Conservation (phyloP, 495 filamentous ascomycete species). For the Cladorrhinum samala region DNA sequence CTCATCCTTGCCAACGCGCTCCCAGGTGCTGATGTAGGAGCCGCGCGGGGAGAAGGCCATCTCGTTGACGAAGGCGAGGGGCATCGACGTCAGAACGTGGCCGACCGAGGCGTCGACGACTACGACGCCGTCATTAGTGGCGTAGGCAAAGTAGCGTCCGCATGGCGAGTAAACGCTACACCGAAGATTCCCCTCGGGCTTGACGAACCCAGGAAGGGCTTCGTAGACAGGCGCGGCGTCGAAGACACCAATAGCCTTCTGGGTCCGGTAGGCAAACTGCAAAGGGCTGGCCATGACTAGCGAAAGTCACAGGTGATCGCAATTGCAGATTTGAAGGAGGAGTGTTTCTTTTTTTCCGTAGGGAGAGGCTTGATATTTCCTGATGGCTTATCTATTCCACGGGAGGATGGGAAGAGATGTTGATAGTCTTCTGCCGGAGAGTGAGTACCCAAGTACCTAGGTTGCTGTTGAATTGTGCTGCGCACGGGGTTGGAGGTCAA, state of each 20-base stretch:
- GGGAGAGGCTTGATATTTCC: not conserved
- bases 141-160: slow-evolving; percentile 93
- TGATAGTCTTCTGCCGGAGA: not conserved
- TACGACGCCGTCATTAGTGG: slow-evolving; percentile 77
- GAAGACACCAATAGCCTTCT: slow-evolving; percentile 90
- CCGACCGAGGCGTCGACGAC: slow-evolving; percentile 78
- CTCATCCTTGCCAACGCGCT: slow-evolving; percentile 86
- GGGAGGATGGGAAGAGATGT: not conserved
- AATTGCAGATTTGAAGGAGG: slow-evolving; percentile 7
- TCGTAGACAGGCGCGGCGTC: slow-evolving; percentile 86
- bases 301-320: slow-evolving; percentile 62
- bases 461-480: no score
- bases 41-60: slow-evolving; percentile 89
- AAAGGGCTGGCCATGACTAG: slow-evolving; percentile 84
- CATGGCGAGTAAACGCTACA: slow-evolving; percentile 92
- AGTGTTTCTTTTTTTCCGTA: not conserved
- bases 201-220: slow-evolving; percentile 74
- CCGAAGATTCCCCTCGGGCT: slow-evolving; percentile 88
- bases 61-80: slow-evolving; percentile 80
- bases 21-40: slow-evolving; percentile 93
- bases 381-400: not conserved
- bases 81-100: slow-evolving; percentile 65
- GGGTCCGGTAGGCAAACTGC: slow-evolving; percentile 92
- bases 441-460: no score
- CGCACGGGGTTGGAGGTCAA: no score